Evolutionary conservation across 129 eudicot species (phyloP).

Genomic region (Flaveria brownii): DNA sequence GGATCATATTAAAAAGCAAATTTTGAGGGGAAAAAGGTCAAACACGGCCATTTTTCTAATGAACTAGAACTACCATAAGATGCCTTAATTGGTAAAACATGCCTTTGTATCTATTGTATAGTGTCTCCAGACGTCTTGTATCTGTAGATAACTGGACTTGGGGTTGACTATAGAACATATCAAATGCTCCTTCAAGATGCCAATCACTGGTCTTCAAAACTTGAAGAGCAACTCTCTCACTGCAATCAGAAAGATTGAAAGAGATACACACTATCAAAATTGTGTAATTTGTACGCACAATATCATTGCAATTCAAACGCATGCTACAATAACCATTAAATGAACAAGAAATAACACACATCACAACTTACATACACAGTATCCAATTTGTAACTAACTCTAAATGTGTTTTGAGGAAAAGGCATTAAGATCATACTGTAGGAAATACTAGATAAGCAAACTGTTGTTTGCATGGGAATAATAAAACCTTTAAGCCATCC

Average conservation of each 20-base stretch:
- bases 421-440: too few relatives aligned
- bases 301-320: background rate
- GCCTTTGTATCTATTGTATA: slow-evolving; percentile 85
- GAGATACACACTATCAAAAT: slow-evolving; percentile 10
- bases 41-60: background rate
- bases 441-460: too few relatives aligned
- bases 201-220: slow-evolving; percentile 76
- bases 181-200: slow-evolving; percentile 92
- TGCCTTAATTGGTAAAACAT: background rate
- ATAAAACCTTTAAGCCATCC: too few relatives aligned
- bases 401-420: too few relatives aligned
- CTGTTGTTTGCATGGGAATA: too few relatives aligned
- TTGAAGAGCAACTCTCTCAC: slow-evolving; percentile 76
- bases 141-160: slow-evolving; percentile 61
- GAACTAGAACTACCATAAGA: background rate
- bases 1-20: background rate
- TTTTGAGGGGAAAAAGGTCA: background rate
- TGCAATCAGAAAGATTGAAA: slow-evolving; percentile 34
- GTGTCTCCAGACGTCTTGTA: slow-evolving; percentile 69
- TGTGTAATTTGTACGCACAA: background rate
- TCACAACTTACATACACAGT: too few relatives aligned
- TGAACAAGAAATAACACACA: too few relatives aligned
- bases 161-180: slow-evolving; percentile 81
- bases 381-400: too few relatives aligned
- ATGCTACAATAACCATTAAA: too few relatives aligned